Conservation (phyloP, 306 rosid species). For the Trifolium dubium region DNA sequence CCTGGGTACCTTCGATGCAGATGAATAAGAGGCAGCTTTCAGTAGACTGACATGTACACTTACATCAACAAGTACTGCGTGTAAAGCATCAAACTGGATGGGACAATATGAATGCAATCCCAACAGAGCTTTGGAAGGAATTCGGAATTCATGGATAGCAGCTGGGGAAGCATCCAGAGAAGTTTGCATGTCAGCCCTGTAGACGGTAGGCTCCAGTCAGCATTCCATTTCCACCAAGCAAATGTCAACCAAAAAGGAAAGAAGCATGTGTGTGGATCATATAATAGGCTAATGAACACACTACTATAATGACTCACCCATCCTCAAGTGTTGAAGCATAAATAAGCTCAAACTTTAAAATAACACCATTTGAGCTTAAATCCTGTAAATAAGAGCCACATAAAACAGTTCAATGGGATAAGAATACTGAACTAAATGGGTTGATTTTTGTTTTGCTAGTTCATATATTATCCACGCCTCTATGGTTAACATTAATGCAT, state of each 20-base stretch:
- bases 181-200: constrained; percentile 65
- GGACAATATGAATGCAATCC: constrained; percentile 95
- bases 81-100: constrained; percentile 79
- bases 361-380: constrained; percentile 63
- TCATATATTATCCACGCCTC: neutral
- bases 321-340: constrained; percentile 66
- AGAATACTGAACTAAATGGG: constrained; percentile 16
- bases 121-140: constrained; percentile 83
- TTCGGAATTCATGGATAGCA: constrained; percentile 83
- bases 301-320: constrained; percentile 57
- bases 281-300: constrained; percentile 31
- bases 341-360: constrained; percentile 93
- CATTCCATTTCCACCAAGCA: constrained; percentile 42
- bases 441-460: neutral
- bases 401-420: constrained; percentile 26
- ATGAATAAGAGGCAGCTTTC: constrained; percentile 50
- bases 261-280: constrained; percentile 18
- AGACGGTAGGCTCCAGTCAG: constrained; percentile 44
- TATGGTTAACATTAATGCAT: too few species aligned
- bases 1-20: constrained; percentile 65
- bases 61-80: constrained; percentile 81
- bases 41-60: constrained; percentile 76
- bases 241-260: constrained; percentile 32
- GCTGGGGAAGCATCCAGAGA: constrained; percentile 64
- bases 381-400: constrained; percentile 61